Evolutionary conservation across 208 protist genomes (phyloP).

Genomic region (Acanthamoeba healyi): DNA sequence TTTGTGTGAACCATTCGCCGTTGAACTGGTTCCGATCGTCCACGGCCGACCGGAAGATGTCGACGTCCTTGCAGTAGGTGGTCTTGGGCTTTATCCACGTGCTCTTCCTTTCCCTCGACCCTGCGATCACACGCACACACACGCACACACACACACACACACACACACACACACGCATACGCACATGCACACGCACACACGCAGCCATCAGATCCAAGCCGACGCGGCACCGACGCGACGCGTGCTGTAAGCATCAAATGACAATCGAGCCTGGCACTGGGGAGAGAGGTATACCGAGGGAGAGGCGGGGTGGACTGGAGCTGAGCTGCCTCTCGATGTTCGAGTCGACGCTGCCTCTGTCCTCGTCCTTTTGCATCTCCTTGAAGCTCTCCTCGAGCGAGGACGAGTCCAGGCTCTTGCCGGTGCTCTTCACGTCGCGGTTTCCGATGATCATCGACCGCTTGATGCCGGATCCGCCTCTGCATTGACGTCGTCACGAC

Average conservation of each 20-base stretch:
- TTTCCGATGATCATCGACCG: neutral
- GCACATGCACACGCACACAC: no score
- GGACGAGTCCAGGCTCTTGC: neutral
- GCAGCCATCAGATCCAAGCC: no score
- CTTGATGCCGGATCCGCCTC: neutral
- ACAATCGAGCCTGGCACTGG: no score
- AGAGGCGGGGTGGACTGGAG: neutral
- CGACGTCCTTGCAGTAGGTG: conserved; percentile 10
- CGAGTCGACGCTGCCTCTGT: neutral
- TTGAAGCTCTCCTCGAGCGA: conserved; percentile 3
- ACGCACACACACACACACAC: no score
- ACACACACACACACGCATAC: no score
- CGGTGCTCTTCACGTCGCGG: conserved; percentile 1
- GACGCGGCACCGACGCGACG: no score
- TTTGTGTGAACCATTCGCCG: conserved; percentile 6
- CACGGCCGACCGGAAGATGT: neutral
- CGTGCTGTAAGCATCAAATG: no score
- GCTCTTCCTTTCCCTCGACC: neutral
- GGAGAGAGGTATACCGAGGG: neutral
- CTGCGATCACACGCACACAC: no score
- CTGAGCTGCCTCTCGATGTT: neutral
- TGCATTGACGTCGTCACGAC: neutral
- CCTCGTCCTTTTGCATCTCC: conserved; percentile 4
- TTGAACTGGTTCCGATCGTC: conserved; percentile 10
- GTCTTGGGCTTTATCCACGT: conserved; percentile 5